Base-by-base conservation (phyloP, 768 basidiomycete species). In the Boletus rufocinnamomeus region DNA sequence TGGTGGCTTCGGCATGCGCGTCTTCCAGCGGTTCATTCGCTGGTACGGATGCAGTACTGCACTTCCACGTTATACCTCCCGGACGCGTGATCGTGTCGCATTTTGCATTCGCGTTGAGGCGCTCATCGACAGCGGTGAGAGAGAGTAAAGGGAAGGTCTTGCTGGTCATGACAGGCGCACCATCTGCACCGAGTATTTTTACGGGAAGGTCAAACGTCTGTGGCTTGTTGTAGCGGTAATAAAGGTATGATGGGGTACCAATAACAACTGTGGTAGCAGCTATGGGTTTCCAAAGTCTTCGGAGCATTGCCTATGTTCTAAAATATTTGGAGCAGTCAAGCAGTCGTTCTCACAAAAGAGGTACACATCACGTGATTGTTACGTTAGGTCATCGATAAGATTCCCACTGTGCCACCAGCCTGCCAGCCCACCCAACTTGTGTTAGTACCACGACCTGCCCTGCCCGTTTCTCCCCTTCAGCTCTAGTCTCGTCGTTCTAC, bases 1-100 rank as follows among this genome's bases (percentile, higher is more conserved):
- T 76, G 60, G 94, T 77, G 56, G 86, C 84, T 59, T 82, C 80
- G 4, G 90, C 84, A 62, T 87, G 82, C 27, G 93, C 86, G 70
- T 99, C 97, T 74, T 99, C 97, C 52, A 97, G 86, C 9, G 94
- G 92, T 58, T 89, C 84, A 68, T 99, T 99, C 4, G 93, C 89
- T 1, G 91, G 79, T 37, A 98, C 77, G 35, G 80, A 82, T 19
- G 92, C 91, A 4, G 89, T 95, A 49, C 87, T 81, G 73, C 88
- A 87, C 63, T 82, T 86, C 91, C 91, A 93, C 14, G 79, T 73
- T 52, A 84, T 74, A 19, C 86, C 85, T 35, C 77, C 78, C 0
- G 83, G 84, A 43, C 83, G 76, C 14, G 75, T 57, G 47, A 81
- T 74, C 21, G 75, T 75, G 54, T 83, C 75, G 19, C 74, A 73